phyloP scores from a whole-genome alignment of 257 asterid species.

The Rehmannia glutinosa region DNA sequence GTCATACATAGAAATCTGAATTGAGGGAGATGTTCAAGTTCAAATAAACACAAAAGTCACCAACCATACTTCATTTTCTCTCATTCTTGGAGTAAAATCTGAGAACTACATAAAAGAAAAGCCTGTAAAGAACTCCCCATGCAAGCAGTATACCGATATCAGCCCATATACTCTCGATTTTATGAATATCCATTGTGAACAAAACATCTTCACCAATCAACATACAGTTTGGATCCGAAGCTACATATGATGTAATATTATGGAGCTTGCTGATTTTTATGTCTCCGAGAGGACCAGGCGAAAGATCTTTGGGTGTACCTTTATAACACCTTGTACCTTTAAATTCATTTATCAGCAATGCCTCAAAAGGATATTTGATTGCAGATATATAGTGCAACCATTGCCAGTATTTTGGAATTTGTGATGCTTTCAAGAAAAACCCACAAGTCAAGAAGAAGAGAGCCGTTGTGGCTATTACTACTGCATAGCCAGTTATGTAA shows the following conservation, averaged over 20 bases:
- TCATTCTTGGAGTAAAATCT: slow-evolving; percentile 61
- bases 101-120: slow-evolving; percentile 55
- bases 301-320: slow-evolving; percentile 47
- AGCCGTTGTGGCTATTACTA: slow-evolving; percentile 90
- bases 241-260: slow-evolving; percentile 22
- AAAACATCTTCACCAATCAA: slow-evolving; percentile 75
- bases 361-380: slow-evolving; percentile 89
- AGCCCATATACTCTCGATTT: slow-evolving; percentile 43
- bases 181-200: slow-evolving; percentile 52
- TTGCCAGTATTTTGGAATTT: slow-evolving; percentile 62
- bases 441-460: slow-evolving; percentile 88
- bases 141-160: slow-evolving; percentile 57
- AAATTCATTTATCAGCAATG: slow-evolving; percentile 71
- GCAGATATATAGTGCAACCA: slow-evolving; percentile 90
- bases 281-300: slow-evolving; percentile 82
- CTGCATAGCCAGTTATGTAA: slow-evolving; percentile 82
- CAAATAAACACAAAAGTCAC: no score
- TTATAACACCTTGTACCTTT: slow-evolving; percentile 54
- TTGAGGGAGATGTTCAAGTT: no score
- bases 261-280: slow-evolving; percentile 60
- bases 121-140: slow-evolving; percentile 63
- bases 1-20: no score
- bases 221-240: slow-evolving; percentile 29
- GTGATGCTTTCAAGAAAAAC: slow-evolving; percentile 72
- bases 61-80: slow-evolving; percentile 35